Base-by-base conservation (phyloP, 179 eudicot species). In the Silene noctiflora region DNA sequence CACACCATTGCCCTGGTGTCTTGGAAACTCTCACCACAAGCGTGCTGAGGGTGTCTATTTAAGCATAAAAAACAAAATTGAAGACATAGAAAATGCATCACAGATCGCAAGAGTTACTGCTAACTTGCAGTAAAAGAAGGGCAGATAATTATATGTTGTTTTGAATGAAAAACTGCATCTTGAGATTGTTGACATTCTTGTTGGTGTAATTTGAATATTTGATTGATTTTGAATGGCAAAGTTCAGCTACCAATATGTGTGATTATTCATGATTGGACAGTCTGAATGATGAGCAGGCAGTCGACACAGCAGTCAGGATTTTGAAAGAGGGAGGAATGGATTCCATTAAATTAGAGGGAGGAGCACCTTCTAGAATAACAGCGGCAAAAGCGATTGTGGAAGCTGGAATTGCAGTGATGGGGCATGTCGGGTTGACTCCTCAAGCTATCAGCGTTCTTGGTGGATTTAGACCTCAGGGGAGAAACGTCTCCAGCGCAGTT, bases 321-420 rank as follows among this genome's bases (percentile, higher is more conserved):
- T 78, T 95, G 67, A 95, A 93, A 86, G 99, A 93, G 87, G 99
- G 99, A 76, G 92, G 90, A 79, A 92, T 95, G 97, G 99, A 95
- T 85, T 97, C 99, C 0, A 92, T 95, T 35, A 95, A 95, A 82
- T 69, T 95, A 83, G 99, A 95, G 82, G 99, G 95, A 20, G 99
- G 96, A 4, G 80, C 99, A n/a, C 95, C 93, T 24, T 87, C 99
- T 0, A 86, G 96, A 84, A 88, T 95, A 64, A 81, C 95, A 53
- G 97, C 99, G 42, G 97, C 97, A 19, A 95, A 91, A 85, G 86
- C 89, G 62, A 89, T 95, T 80, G 97, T 95, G 67, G 97, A 92
- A 76, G 94, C 97, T 21, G 99, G 99, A 51, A 95, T 95, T 79
- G 99, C 97, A 24, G 99, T 95, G 58, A 95, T 95, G 73, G 97